Evolutionary conservation across 2,329 filamentous ascomycete genomes (phyloP), one percentile per base, ranked within the genome.

Genomic region (Scedosporium boydii): DNA sequence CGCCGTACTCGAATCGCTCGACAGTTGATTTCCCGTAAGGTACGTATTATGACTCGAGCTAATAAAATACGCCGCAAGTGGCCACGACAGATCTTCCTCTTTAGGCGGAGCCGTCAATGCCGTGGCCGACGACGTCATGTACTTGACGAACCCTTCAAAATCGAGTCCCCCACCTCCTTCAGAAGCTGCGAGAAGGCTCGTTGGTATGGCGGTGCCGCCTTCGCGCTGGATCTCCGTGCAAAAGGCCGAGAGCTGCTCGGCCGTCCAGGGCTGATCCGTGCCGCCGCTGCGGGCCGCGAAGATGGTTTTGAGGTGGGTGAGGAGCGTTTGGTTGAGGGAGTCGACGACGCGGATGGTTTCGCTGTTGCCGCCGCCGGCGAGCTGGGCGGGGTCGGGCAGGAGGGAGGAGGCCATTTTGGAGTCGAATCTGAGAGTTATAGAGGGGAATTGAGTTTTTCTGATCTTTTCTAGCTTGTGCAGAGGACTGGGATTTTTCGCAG

Each of bases 1-100:
- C 67, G 92, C 89, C 0, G 91, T 91, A 71, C 92, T 96, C 60
- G 91, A 95, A 64, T 89, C 86, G 68, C 91, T 93, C 64, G 85
- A 91, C 14, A 96, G 85, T 77, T 97, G 93, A 71, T 93, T 90
- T 26, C 93, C 93, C 1, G 92, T 85, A 23, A 97, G 83, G 68
- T 97, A 97, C 0, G 93, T 97, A 75, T 97, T 97, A 80, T 97
- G 93, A 63, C 92, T 96, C 68, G 91, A 96, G 65, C 88, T 96
- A 71, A 97, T 91, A 75, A 91, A 96, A 75, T 97, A 97, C 75
- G 91, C 92, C 64, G 91, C 89, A 65, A 97, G 77, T 0, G 93
- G 93, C 69, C 87, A 88, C 60, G 91, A 84, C 62, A 95, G 82
- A 62, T 85, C 82, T 62, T 77, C 70, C 2, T 74, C 65, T 26